Percentiles rank a stretch among this genome's conserved stretches.
phyloP scores from a whole-genome alignment of 169 alveolate genomes.

The Cryptosporidium parvum region DNA sequence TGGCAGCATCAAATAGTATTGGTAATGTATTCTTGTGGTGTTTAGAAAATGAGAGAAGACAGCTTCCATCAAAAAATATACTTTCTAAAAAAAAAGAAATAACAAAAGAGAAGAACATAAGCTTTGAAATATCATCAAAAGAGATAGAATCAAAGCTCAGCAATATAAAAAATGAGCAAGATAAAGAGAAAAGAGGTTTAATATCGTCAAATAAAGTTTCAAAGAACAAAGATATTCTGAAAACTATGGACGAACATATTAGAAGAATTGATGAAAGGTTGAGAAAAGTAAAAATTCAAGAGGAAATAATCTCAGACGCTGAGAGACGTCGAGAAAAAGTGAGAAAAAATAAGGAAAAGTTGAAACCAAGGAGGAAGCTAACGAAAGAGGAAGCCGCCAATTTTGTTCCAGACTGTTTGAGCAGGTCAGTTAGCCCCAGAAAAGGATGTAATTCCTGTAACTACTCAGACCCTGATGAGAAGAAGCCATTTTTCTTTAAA shows the following conservation, averaged over 20 bases:
- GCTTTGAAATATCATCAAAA: background rate
- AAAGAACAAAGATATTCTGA: constrained; percentile 19
- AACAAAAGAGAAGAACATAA: background rate
- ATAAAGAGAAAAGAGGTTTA: background rate
- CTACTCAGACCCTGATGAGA: background rate
- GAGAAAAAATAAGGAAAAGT: background rate
- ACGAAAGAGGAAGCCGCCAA: background rate
- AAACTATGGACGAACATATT: constrained; percentile 39
- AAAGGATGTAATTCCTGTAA: constrained; percentile 61
- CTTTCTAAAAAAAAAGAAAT: background rate
- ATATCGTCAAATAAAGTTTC: background rate
- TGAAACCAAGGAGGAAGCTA: background rate
- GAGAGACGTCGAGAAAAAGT: constrained; percentile 11
- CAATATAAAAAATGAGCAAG: background rate
- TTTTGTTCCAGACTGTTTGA: constrained; percentile 40
- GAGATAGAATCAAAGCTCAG: background rate
- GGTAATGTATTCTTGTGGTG: constrained; percentile 62
- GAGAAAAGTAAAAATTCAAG: constrained; percentile 50
- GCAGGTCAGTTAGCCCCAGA: constrained; percentile 67
- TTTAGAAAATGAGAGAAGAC: constrained; percentile 11
- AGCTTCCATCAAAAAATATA: background rate
- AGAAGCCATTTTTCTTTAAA: constrained; percentile 27
- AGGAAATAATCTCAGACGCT: constrained; percentile 38
- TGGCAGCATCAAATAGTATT: constrained; percentile 34
- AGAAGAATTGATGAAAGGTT: constrained; percentile 65